Evolutionary conservation across 495 filamentous ascomycete genomes (phyloP), one percentile per base, ranked within the genome.

Genomic region (Penicillium atrosanguineum): DNA sequence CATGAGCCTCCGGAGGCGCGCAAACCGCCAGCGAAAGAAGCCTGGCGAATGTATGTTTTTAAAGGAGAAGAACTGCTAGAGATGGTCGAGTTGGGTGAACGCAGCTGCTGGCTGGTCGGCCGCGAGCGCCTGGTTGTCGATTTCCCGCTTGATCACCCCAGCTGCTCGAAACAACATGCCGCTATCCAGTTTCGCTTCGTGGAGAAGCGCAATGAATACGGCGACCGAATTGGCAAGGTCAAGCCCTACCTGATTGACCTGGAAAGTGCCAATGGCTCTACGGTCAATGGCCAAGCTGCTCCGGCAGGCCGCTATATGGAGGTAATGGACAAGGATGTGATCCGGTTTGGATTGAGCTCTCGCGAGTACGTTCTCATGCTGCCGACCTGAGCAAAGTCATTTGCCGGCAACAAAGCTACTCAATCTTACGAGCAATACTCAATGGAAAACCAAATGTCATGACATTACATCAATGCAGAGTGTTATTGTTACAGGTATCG

Each of bases 11-110:
- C 90, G 18, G 94, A 97, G 72, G 88, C 91, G 19, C 89, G 94
- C 50, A 95, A 95, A 51, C 89, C 94, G 0, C 82, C 93, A 0
- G 61, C 85, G 0, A 85, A 86, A 43, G 83, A 90, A 57, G 74
- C 82, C 31, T 97, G 91, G 91, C 88, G 89, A 38, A 71, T 99
- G 29, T 99, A 95, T 64, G 82, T 96, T 16, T 99, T 99, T 81
- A 96, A 96, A 64, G 88, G 85, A 12, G 60, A 79, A 25, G 87
- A 92, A 46, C 73, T 94, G 7, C 61, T 96, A 29, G 87, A 93
- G 51, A 92, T 89, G 7, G 79, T 96, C 19, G 83, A 89, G 41
- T 77, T 99, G 16, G 73, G 79, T 47, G 72, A 74, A 36, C 86
- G 88, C 25, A 91, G 85, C 58, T 95, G 91, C 71, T 99, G 94